phyloP scores from a whole-genome alignment of 371 early-diverging fungal genomes.

The Polyrhizophydium stewartii region DNA sequence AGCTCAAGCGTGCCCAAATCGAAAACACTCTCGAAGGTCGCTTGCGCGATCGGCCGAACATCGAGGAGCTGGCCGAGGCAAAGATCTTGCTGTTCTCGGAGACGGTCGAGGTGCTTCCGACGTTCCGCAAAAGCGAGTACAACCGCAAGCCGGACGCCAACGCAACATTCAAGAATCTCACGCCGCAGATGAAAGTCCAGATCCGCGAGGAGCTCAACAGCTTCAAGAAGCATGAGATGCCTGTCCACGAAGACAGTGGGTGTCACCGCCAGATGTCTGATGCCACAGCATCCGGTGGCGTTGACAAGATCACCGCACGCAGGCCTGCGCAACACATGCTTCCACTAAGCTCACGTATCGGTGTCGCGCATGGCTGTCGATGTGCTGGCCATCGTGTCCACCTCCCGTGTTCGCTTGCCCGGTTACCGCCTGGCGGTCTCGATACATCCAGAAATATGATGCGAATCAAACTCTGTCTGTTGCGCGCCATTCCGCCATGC shows the following conservation, averaged over 20 bases:
- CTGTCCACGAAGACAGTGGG: constrained; percentile 56
- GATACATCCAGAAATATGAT: no score
- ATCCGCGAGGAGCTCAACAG: constrained; percentile 64
- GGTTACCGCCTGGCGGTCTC: no score
- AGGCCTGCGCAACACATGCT: constrained; percentile 32
- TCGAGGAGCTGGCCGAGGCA: constrained; percentile 63
- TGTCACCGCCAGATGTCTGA: background rate
- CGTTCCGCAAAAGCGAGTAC: constrained; percentile 57
- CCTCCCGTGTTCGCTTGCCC: no score
- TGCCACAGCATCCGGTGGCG: background rate
- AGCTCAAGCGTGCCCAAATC: constrained; percentile 57
- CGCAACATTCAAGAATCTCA: constrained; percentile 59
- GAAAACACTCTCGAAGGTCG: constrained; percentile 67
- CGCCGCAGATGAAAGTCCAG: constrained; percentile 55
- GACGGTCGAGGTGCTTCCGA: constrained; percentile 60
- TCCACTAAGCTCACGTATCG: no score
- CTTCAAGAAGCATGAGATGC: constrained; percentile 65
- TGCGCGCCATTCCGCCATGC: no score
- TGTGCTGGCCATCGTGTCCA: no score
- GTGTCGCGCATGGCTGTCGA: no score
- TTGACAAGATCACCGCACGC: background rate
- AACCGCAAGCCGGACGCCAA: constrained; percentile 57
- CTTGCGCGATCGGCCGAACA: constrained; percentile 67
- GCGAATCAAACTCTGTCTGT: no score
- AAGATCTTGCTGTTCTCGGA: constrained; percentile 59